Base-by-base conservation (phyloP, 352 stramenopile genomes). In the Phytophthora pisi region DNA sequence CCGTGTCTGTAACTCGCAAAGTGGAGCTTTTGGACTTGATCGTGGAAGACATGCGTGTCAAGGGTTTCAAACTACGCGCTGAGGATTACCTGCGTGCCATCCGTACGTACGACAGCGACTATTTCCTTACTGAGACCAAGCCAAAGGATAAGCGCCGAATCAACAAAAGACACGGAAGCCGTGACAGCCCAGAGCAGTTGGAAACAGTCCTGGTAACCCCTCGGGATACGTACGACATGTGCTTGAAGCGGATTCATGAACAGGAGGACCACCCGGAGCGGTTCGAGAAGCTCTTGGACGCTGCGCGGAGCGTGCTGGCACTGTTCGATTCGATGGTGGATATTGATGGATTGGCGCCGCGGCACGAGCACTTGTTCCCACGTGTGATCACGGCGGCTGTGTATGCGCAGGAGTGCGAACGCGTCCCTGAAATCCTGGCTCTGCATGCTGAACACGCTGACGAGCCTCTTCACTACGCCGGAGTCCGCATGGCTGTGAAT, bases 291-390 rank as follows among this genome's bases (percentile, higher is more conserved):
- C 57, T 78, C 5, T 56, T 84, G 1, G 70, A 80, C 49, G 73
- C 70, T 0, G 46, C 70, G 8, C 58, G 75, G 11, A 69, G 43
- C 40, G 78, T 87, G 42, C 34, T 92, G 23, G 54, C 64, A 51
- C 61, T 92, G 16, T 90, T 86, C 61, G 74, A 90, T 52, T 79
- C 88, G n/a, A 88, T 90, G 81, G 70, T 88, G 10, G 64, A 89
- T 20, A 59, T 80, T 9, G 72, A 86, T 57, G 68, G 66, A 45
- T 38, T 89, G n/a, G 47, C 45, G 7, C 69, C 77, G 13, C 59
- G 55, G 18, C 62, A 76, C 24, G 66, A 65, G 9, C 47, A 73
- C 4, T 58, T 89, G 16, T 89, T 83, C 53, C 75, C 82, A 42
- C 77, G 80, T 16, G 77, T 79, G 26, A 84, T 91, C 43, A 74